Base-by-base conservation (phyloP, 140 eudicot genomes). In the Senecio squalidus region DNA sequence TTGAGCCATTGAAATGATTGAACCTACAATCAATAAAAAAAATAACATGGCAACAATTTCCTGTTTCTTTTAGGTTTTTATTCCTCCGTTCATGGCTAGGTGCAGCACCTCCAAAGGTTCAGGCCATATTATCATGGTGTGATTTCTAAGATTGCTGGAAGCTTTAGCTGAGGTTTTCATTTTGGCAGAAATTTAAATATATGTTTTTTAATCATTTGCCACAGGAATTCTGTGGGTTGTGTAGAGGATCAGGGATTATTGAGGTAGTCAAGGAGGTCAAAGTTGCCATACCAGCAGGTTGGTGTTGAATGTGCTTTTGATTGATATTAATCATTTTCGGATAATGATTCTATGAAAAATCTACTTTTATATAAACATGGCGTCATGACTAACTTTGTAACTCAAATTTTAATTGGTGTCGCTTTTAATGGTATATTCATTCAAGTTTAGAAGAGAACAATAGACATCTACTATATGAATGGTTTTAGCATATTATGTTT, bases 241-340 rank as follows among this genome's bases (percentile, higher is more conserved):
- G 97, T 60, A 62, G 66, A 46, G 95, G 95, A 62, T 69, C 88
- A 31, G 97, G 97, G 73, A 74, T 77, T 61, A 66, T 74, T 20
- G 81, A 86, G 76, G 95, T 79, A 31, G 86, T 86, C 56, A 90
- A 83, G 77, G 83, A 83, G 55, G 85, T 86, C 26, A 64, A 56
- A 78, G 77, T 86, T 73, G 78, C 83, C 38, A 72, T 90, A 71
- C 97, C 97, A 27, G 83, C 95, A 78, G 97, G 97, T 90, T 80
- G 64, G 70, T 79, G 30, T 57, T 27, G 6, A 21, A 38, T 51
- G 20, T 47, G 21, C 25, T 46, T 11, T 54, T 30, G 38, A 68
- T 22, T 55, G 28, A 52, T 43, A 20, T 60, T 45, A 21, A 64
- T 55, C 21, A 25, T 10, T 39, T 39, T 40, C 41, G 38, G 36